Base-by-base conservation (phyloP, 2,329 filamentous ascomycete genomes). In the Diaporthe sp. region DNA sequence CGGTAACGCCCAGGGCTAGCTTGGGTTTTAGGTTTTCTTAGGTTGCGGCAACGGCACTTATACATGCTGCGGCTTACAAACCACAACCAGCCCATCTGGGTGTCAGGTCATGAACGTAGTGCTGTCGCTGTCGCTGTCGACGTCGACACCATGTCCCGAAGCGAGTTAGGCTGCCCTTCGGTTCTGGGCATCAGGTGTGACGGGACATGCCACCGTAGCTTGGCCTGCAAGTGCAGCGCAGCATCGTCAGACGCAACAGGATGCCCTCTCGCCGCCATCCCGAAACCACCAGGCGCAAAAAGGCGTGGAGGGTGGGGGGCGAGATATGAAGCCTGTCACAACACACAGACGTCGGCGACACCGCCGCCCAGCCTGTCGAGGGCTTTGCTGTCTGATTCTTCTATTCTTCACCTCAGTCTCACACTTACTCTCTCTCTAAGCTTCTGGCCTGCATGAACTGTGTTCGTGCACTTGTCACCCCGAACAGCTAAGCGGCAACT, bases 271-370 rank as follows among this genome's bases (percentile, higher is more conserved):
- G 65, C 65, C 19, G 31, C 65, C 65, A 51, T 53, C 44, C 44
- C 31, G 65, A 55, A 68, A 68, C 46, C 31, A 51, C 44, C 62
- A 65, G 34, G 46, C 13, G 65, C 46, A 51, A 28, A 67, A 42
- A 28, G 31, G 46, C 46, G 13, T 28, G 31, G 49, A 28, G 31
- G 65, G 6, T 25, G 28, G 62, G 65, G 62, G 65, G 46, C 31
- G 65, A 53, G 65, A 68, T 51, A 28, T 53, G 31, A 53, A 53
- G 62, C 62, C 62, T 53, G 46, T 53, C 65, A 53, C 31, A 68
- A 68, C 65, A 68, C 65, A 68, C 65, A 68, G 65, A 68, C 65
- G 22, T 68, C 65, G 65, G 31, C 62, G 62, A 53, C 31, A 53
- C 62, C 46, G 62, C 62, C 46, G 65, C 46, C 31, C 46, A 68